phyloP scores from a whole-genome alignment of 345 rosid genomes.

The Salix udensis region DNA sequence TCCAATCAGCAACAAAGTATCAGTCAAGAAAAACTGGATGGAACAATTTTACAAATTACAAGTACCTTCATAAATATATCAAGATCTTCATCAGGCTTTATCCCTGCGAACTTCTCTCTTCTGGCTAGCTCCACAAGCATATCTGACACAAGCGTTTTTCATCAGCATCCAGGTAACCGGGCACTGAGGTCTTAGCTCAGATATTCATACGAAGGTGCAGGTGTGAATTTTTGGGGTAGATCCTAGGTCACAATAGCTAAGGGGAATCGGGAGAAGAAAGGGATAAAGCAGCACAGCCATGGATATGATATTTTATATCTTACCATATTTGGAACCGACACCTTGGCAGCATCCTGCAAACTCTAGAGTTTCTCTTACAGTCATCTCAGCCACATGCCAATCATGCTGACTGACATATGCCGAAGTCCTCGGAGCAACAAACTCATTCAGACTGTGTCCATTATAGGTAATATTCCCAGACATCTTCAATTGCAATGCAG shows the following conservation, averaged over 20 bases:
- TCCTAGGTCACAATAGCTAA: not conserved
- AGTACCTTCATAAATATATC: conserved; percentile 96
- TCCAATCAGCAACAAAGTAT: conserved; percentile 6
- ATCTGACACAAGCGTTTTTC: conserved; percentile 41
- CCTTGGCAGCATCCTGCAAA: conserved; percentile 95
- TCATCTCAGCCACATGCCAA: conserved; percentile 94
- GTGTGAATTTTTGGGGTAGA: not conserved
- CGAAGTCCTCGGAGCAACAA: conserved; percentile 84
- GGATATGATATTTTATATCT: conserved; percentile 19
- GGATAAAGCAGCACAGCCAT: not conserved
- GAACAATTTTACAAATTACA: not conserved
- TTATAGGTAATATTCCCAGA: conserved; percentile 81
- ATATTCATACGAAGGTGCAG: not conserved
- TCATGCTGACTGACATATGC: conserved; percentile 97
- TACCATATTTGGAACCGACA: conserved; percentile 91
- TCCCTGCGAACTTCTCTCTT: conserved; percentile 86
- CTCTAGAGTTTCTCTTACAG: conserved; percentile 81
- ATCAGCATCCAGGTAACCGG: conserved; percentile 22
- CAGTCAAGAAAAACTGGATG: not conserved
- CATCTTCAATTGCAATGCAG: conserved; percentile 39
- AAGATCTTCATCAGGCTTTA: conserved; percentile 97
- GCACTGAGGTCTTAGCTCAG: not conserved
- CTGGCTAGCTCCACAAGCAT: conserved; percentile 92
- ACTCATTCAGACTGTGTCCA: conserved; percentile 72
- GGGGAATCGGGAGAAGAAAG: not conserved